phyloP scores from a whole-genome alignment of 345 rosid genomes.

The Lepidium aucheri region DNA sequence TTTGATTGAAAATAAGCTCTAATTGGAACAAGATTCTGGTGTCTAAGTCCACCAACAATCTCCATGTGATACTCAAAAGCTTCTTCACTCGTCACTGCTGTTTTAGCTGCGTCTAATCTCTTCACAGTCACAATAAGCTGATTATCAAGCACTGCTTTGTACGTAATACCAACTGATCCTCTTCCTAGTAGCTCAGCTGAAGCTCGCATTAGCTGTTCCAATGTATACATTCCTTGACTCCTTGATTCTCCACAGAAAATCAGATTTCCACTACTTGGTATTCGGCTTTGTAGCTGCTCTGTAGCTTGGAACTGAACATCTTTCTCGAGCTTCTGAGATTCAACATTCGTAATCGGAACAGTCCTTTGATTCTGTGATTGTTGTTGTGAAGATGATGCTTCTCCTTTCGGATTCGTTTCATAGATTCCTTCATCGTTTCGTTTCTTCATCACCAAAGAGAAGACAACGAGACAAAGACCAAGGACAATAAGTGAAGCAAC shows the following conservation, averaged over 20 bases:
- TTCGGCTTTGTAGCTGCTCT: conserved; percentile 20
- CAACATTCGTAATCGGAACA: background rate
- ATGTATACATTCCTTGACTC: conserved; percentile 35
- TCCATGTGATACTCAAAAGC: conserved; percentile 74
- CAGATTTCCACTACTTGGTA: conserved; percentile 45
- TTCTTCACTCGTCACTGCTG: conserved; percentile 54
- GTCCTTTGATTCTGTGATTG: conserved; percentile 8
- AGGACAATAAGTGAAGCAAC: conserved; percentile 36
- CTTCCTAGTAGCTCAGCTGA: conserved; percentile 94
- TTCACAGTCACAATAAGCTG: conserved; percentile 77
- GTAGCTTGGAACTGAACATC: conserved; percentile 19
- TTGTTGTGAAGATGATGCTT: background rate
- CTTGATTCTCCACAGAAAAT: conserved; percentile 36
- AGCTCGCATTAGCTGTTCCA: conserved; percentile 86
- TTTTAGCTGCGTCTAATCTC: conserved; percentile 66
- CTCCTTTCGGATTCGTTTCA: conserved; percentile 25
- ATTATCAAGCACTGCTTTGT: conserved; percentile 75
- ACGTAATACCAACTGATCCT: conserved; percentile 74
- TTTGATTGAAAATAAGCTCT: conserved; percentile 74
- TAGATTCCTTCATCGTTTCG: conserved; percentile 15
- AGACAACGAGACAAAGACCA: conserved; percentile 34
- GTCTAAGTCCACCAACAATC: conserved; percentile 56
- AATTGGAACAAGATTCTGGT: conserved; percentile 67
- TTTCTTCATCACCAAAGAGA: conserved; percentile 35
- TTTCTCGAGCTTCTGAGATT: conserved; percentile 8